phyloP scores from a whole-genome alignment of 371 early-diverging fungal species.

The Rhizomucor pusillus region DNA sequence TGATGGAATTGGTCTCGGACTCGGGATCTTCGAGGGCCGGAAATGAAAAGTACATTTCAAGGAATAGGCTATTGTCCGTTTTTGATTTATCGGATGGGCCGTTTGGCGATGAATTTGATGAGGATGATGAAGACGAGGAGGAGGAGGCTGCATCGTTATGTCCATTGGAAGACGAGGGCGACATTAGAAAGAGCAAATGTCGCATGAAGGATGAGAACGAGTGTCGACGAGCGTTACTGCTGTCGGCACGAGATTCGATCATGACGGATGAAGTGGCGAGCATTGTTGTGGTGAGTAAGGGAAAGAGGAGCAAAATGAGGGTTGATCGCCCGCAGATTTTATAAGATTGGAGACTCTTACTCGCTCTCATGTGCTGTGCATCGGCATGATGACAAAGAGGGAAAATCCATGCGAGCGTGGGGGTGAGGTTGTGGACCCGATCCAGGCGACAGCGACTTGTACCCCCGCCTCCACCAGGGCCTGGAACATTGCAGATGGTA shows the following conservation, averaged over 20 bases:
- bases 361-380: no score
- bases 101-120: no score
- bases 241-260: constrained; percentile 3
- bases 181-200: constrained; percentile 14
- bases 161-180: constrained; percentile 9
- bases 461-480: not conserved
- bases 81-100: not conserved
- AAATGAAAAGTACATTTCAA: constrained; percentile 21
- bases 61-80: constrained; percentile 11
- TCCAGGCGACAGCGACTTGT: constrained; percentile 2
- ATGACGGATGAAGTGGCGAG: constrained; percentile 12
- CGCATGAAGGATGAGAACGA: constrained; percentile 17
- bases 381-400: constrained; percentile 18
- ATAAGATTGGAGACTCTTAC: no score
- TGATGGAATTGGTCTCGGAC: constrained; percentile 12
- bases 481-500: no score
- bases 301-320: constrained; percentile 4
- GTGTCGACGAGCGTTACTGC: constrained; percentile 5
- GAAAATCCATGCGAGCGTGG: no score
- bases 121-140: not conserved
- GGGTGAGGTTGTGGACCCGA: constrained; percentile 3
- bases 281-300: constrained; percentile 1
- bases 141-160: constrained; percentile 1
- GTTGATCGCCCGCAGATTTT: no score
- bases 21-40: constrained; percentile 21